These are phyloP conservation scores for Fusarium sp. DNA, from an alignment of 2,329 filamentous ascomycete species.

Conservation along the genomic window DNA sequence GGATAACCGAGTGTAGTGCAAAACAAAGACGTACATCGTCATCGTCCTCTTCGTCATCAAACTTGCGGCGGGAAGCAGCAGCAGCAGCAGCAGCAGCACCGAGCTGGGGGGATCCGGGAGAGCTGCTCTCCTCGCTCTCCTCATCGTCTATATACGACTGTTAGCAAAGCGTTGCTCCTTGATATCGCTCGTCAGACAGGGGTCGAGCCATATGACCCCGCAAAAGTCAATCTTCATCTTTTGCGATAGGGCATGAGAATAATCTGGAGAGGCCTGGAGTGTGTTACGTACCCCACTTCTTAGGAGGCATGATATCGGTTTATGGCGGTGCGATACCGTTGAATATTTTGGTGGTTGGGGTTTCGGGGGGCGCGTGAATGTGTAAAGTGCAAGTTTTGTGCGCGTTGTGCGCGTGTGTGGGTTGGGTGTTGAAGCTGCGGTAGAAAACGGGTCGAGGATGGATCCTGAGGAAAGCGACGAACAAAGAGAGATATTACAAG, in stretches of 20 bases:
- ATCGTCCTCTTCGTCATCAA: slow-evolving; percentile 91
- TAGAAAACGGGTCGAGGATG: slow-evolving; percentile 38
- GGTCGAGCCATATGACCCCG: slow-evolving; percentile 17
- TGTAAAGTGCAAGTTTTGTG: slow-evolving; percentile 36
- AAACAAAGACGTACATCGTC: slow-evolving; percentile 69
- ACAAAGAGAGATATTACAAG: not conserved
- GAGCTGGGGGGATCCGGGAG: slow-evolving; percentile 50
- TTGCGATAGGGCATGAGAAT: slow-evolving; percentile 10
- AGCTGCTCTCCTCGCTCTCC: slow-evolving; percentile 51
- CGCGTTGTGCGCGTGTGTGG: slow-evolving; percentile 31
- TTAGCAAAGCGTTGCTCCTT: slow-evolving; percentile 15
- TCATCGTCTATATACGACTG: slow-evolving; percentile 50
- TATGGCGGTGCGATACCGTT: not conserved
- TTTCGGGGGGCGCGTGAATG: slow-evolving; percentile 6
- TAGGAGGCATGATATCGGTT: slow-evolving; percentile 54
- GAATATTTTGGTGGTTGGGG: slow-evolving; percentile 18
- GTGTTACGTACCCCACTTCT: slow-evolving; percentile 54
- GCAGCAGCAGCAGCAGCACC: slow-evolving; percentile 53
- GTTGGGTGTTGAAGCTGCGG: slow-evolving; percentile 35
- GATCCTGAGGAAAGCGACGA: slow-evolving; percentile 16
- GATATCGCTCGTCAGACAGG: not conserved
- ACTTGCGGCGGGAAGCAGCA: slow-evolving; percentile 64
- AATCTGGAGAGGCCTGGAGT: slow-evolving; percentile 9
- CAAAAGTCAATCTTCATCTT: slow-evolving; percentile 22
- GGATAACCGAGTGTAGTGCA: not conserved